Percentiles rank a stretch among this genome's conserved stretches.
Evolutionary conservation across 2,329 filamentous ascomycete species (phyloP).

Genomic region (Cryphonectria japonica): DNA sequence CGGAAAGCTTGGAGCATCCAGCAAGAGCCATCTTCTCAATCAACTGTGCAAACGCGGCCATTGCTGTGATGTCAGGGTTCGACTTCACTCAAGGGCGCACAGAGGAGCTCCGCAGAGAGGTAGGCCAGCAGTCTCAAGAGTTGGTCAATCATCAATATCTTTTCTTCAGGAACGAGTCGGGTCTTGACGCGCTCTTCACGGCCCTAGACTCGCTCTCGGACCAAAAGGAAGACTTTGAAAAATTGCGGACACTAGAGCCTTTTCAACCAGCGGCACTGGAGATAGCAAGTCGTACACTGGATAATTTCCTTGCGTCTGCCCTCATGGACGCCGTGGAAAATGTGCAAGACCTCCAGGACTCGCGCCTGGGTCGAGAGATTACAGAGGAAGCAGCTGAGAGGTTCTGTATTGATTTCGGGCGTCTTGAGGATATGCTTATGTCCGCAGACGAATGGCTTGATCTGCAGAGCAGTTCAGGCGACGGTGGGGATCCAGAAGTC

Average conservation of each 20-base stretch:
- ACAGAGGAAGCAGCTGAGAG: slow-evolving; percentile 81
- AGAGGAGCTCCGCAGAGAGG: slow-evolving; percentile 57
- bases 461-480: slow-evolving; percentile 26
- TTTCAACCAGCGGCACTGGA: slow-evolving; percentile 66
- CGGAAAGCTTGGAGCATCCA: slow-evolving; percentile 61
- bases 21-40: slow-evolving; percentile 70
- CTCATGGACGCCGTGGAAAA: slow-evolving; percentile 90
- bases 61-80: slow-evolving; percentile 59
- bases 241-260: slow-evolving; percentile 56
- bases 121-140: slow-evolving; percentile 58
- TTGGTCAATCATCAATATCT: slow-evolving; percentile 70
- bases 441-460: slow-evolving; percentile 45
- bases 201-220: slow-evolving; percentile 50
- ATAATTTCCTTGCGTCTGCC: slow-evolving; percentile 90
- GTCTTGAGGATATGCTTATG: slow-evolving; percentile 55
- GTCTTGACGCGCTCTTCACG: slow-evolving; percentile 66
- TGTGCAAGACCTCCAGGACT: slow-evolving; percentile 73
- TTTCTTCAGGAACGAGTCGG: slow-evolving; percentile 77
- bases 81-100: slow-evolving; percentile 65
- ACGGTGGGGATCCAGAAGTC: slow-evolving; percentile 29
- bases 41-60: slow-evolving; percentile 69
- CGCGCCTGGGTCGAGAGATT: slow-evolving; percentile 71
- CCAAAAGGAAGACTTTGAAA: slow-evolving; percentile 54
- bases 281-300: slow-evolving; percentile 73
- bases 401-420: slow-evolving; percentile 85